These are phyloP conservation scores for Tieghemiomyces parasiticus DNA, from an alignment of 192 early-diverging fungal species.

Conservation along the genomic window DNA sequence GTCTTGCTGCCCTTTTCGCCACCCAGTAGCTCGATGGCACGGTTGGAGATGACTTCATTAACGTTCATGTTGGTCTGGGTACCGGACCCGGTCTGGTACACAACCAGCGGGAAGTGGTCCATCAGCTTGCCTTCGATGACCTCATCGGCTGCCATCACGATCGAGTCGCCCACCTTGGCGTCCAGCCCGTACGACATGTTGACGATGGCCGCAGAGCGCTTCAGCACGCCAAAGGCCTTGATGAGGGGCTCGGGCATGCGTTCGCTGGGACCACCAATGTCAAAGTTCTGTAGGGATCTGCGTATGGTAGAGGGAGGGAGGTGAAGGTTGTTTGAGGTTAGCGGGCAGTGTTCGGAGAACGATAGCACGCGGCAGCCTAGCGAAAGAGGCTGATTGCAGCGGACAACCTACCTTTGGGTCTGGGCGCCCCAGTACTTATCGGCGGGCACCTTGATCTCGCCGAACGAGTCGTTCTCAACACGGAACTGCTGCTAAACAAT, in stretches of 20 bases:
- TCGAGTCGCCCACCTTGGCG: slow-evolving; percentile 65
- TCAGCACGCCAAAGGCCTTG: slow-evolving; percentile 87
- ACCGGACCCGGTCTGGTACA: slow-evolving; percentile 97
- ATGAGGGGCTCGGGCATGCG: slow-evolving; percentile 94
- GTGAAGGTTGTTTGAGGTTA: neutral
- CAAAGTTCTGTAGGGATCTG: slow-evolving; percentile 90
- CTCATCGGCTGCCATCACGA: slow-evolving; percentile 78
- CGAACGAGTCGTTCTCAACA: slow-evolving; percentile 80
- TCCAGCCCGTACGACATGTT: slow-evolving; percentile 88
- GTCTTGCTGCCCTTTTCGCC: slow-evolving; percentile 82
- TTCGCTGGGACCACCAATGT: slow-evolving; percentile 85
- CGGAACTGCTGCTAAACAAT: slow-evolving; percentile 40
- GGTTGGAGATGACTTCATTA: slow-evolving; percentile 96
- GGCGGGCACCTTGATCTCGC: slow-evolving; percentile 85
- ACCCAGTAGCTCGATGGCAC: slow-evolving; percentile 90
- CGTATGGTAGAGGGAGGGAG: neutral
- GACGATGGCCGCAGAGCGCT: slow-evolving; percentile 87
- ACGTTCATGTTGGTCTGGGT: slow-evolving; percentile 99
- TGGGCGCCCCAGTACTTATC: slow-evolving; percentile 97
- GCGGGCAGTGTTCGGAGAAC: neutral
- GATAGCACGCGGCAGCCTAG: neutral
- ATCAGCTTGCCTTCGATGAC: slow-evolving; percentile 84
- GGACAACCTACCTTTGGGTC: slow-evolving; percentile 63
- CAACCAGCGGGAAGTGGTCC: slow-evolving; percentile 96
- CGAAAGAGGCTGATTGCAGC: slow-evolving; percentile 11